Evolutionary conservation across 202 grass and related monocot genomes (phyloP).

Genomic region (Panicum virgatum): DNA sequence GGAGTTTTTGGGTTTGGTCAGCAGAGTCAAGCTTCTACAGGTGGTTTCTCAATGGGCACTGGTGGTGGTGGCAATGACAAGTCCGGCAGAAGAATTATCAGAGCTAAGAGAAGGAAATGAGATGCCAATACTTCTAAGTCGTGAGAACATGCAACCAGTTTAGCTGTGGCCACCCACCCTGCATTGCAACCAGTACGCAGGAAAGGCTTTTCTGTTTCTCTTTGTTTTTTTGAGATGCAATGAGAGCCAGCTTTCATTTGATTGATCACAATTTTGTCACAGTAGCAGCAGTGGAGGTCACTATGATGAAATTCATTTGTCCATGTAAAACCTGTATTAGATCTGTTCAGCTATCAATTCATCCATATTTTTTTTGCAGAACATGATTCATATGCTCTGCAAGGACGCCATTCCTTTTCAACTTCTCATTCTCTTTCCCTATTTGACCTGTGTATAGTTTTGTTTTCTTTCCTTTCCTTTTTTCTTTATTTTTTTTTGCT

Average conservation of each 20-base stretch:
- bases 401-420: background rate
- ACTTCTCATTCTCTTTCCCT: background rate
- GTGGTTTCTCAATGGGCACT: slow-evolving; percentile 49
- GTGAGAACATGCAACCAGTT: background rate
- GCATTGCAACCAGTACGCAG: background rate
- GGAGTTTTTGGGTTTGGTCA: slow-evolving; percentile 54
- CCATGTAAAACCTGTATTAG: background rate
- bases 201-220: background rate
- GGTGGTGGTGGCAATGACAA: slow-evolving; percentile 41
- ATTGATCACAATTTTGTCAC: slow-evolving; percentile 10
- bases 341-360: background rate
- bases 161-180: background rate
- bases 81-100: slow-evolving; percentile 49
- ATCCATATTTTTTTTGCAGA: background rate
- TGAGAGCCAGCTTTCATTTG: background rate
- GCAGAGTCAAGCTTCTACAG: slow-evolving; percentile 40
- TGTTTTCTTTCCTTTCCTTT: background rate
- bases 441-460: background rate
- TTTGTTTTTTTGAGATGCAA: slow-evolving; percentile 17
- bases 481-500: too few relatives aligned
- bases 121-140: background rate
- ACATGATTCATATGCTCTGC: background rate
- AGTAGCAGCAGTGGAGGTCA: background rate
- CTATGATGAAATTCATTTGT: background rate
- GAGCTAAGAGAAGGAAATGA: slow-evolving; percentile 50